These are phyloP conservation scores for Sarocladium strictum DNA, from an alignment of 2,329 filamentous ascomycete genomes.

Conservation along the genomic window DNA sequence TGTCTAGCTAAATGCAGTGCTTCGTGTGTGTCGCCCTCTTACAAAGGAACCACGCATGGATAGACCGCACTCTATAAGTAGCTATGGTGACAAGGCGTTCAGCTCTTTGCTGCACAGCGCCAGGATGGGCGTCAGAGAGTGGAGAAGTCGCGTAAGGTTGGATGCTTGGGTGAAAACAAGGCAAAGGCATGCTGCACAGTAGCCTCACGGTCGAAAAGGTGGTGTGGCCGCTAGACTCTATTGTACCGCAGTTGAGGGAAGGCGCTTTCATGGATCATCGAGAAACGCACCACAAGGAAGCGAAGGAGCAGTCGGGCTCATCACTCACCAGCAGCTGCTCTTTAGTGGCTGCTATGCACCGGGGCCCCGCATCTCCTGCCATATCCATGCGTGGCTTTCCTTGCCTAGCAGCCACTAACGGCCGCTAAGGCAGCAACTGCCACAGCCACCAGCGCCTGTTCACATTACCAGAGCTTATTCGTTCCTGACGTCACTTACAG, in stretches of 20 bases:
- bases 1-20: background rate
- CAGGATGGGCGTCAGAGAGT: too few species aligned
- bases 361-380: background rate
- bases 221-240: too few species aligned
- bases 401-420: background rate
- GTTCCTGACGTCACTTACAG: conserved; percentile 1
- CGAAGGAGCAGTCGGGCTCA: background rate
- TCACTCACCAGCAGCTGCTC: background rate
- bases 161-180: too few species aligned
- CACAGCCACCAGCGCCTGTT: background rate
- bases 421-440: background rate
- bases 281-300: background rate
- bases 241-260: background rate
- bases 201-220: too few species aligned
- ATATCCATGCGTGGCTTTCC: background rate
- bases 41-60: too few species aligned
- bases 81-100: too few species aligned
- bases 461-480: background rate
- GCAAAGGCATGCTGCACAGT: too few species aligned
- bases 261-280: background rate
- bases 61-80: too few species aligned
- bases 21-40: background rate
- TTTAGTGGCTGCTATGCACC: background rate
- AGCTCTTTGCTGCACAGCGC: too few species aligned
- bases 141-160: too few species aligned